Evolutionary conservation across 2,329 filamentous ascomycete species (phyloP).

Genomic region (Fusarium anguioides): DNA sequence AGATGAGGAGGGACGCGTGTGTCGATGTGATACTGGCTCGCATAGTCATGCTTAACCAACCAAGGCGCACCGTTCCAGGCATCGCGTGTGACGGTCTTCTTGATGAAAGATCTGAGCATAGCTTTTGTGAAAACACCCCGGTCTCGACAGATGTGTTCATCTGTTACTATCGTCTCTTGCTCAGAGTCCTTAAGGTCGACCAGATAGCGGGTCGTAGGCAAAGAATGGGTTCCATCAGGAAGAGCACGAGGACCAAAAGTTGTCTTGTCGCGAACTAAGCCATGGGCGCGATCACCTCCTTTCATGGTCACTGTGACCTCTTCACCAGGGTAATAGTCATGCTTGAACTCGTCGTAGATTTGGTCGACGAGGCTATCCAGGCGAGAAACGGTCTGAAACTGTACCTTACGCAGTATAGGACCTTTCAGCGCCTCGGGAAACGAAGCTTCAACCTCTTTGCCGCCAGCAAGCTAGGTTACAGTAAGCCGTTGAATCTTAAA

Average conservation of each 20-base stretch:
- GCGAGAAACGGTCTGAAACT: constrained; percentile 88
- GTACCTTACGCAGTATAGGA: constrained; percentile 88
- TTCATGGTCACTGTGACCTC: constrained; percentile 78
- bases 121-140: constrained; percentile 94
- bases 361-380: constrained; percentile 83
- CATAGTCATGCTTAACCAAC: constrained; percentile 90
- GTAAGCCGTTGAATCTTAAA: constrained; percentile 20
- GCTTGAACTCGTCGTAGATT: constrained; percentile 82
- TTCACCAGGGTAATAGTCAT: constrained; percentile 92
- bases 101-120: constrained; percentile 92
- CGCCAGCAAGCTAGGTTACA: constrained; percentile 73
- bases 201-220: constrained; percentile 82
- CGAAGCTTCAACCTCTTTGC: constrained; percentile 87
- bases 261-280: constrained; percentile 86
- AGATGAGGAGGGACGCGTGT: constrained; percentile 87
- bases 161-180: constrained; percentile 82
- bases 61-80: constrained; percentile 97
- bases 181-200: constrained; percentile 77
- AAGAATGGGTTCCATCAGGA: constrained; percentile 75
- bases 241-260: constrained; percentile 71
- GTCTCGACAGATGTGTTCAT: constrained; percentile 85
- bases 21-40: constrained; percentile 85
- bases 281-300: constrained; percentile 76
- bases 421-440: constrained; percentile 94
- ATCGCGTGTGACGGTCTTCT: constrained; percentile 91